Evolutionary conservation across 139 green algal genomes (phyloP).

Genomic region (Penium margaritaceum): DNA sequence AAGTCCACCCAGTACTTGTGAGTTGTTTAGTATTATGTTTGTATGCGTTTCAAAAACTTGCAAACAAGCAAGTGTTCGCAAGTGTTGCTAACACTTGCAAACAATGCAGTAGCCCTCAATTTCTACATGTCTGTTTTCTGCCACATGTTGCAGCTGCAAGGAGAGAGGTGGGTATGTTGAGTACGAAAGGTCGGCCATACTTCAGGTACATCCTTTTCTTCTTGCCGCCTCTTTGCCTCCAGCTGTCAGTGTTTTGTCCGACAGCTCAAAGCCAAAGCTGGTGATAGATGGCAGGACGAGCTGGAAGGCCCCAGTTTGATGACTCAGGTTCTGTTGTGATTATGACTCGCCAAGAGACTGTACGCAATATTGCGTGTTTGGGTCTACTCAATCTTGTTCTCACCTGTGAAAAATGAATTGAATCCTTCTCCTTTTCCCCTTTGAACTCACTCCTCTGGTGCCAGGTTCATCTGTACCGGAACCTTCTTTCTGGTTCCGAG

Average conservation of each 20-base stretch:
- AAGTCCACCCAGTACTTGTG: constrained; percentile 70
- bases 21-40: constrained; percentile 7
- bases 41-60: no score
- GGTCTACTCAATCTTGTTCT: no score
- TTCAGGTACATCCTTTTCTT: constrained; percentile 49
- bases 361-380: no score
- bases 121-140: no score
- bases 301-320: constrained; percentile 87
- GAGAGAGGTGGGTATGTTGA: constrained; percentile 67
- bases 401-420: no score
- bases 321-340: constrained; percentile 79
- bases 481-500: constrained; percentile 29
- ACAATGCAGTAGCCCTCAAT: neutral
- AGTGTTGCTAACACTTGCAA: no score
- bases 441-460: no score
- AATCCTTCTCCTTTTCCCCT: no score
- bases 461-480: constrained; percentile 41
- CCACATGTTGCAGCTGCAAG: constrained; percentile 39
- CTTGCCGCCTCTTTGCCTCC: no score
- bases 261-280: no score
- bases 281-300: constrained; percentile 46
- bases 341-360: constrained; percentile 59
- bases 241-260: no score
- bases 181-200: constrained; percentile 70
- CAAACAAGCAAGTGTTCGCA: no score